Conservation (phyloP, 2,329 filamentous ascomycete species). For the Triangularia setosa region DNA sequence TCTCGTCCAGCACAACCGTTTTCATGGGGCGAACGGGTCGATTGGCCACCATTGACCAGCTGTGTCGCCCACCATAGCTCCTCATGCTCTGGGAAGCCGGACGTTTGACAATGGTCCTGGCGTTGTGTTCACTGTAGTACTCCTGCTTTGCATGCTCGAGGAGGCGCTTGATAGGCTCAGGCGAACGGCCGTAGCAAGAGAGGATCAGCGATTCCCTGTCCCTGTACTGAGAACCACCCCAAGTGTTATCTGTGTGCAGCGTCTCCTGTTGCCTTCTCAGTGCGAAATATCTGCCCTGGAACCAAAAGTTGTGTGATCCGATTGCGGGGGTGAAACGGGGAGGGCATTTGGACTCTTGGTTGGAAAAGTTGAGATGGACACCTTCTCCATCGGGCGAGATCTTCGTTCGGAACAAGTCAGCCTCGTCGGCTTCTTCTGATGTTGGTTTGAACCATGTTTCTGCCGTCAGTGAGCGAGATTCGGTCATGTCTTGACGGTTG, state of each 20-base stretch:
- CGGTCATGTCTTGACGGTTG: slow-evolving; percentile 47
- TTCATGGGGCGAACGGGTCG: slow-evolving; percentile 67
- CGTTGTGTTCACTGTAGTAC: slow-evolving; percentile 50
- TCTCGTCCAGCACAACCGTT: slow-evolving; percentile 68
- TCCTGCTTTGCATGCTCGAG: slow-evolving; percentile 50
- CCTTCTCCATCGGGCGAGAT: slow-evolving; percentile 39
- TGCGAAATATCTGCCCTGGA: slow-evolving; percentile 47
- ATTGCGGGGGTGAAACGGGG: slow-evolving; percentile 53
- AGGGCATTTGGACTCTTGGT: slow-evolving; percentile 50
- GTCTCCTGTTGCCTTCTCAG: slow-evolving; percentile 45
- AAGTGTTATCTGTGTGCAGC: slow-evolving; percentile 34
- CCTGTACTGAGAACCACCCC: slow-evolving; percentile 38
- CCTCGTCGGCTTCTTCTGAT: slow-evolving; percentile 54
- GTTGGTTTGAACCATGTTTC: slow-evolving; percentile 52
- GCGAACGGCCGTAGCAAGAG: slow-evolving; percentile 51
- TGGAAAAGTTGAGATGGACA: slow-evolving; percentile 57
- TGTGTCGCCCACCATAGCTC: slow-evolving; percentile 40
- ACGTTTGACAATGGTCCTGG: slow-evolving; percentile 56
- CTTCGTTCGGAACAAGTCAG: slow-evolving; percentile 36
- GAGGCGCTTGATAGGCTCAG: slow-evolving; percentile 53
- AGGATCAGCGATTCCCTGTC: slow-evolving; percentile 51
- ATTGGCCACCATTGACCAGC: slow-evolving; percentile 55
- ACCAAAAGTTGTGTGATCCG: slow-evolving; percentile 53
- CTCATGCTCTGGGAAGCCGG: slow-evolving; percentile 45
- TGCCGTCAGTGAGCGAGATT: slow-evolving; percentile 51